These are phyloP conservation scores for Bisporella sp. DNA, from an alignment of 2,329 filamentous ascomycete genomes.

Conservation along the genomic window DNA sequence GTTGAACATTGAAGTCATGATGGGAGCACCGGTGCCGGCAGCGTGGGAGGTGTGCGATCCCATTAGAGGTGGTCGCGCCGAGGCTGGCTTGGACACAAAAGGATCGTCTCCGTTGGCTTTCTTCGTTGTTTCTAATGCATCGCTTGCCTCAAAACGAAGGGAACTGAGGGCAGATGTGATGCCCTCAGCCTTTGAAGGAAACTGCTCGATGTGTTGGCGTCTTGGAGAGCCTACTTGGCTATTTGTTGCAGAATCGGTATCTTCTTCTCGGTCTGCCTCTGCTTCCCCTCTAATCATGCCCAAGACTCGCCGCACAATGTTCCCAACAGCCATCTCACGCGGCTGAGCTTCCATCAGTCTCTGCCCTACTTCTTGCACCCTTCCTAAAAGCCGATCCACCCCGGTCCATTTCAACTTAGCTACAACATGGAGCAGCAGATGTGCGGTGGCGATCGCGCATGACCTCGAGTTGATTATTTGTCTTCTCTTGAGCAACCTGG, in stretches of 20 bases:
- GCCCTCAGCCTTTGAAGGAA: conserved; percentile 7
- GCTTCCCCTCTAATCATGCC: conserved; percentile 89
- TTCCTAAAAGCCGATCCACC: conserved; percentile 69
- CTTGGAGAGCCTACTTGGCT: conserved; percentile 22
- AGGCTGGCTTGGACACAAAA: conserved; percentile 14
- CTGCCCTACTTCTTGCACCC: conserved; percentile 72
- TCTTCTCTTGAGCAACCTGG: conserved; percentile 73
- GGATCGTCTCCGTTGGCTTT: conserved; percentile 19
- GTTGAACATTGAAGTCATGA: conserved; percentile 73
- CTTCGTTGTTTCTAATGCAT: conserved; percentile 17
- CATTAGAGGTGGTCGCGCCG: conserved; percentile 51
- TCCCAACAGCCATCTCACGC: conserved; percentile 85
- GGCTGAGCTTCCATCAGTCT: conserved; percentile 75
- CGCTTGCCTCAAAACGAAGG: conserved; percentile 22
- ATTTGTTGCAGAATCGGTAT: conserved; percentile 27
- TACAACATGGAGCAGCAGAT: conserved; percentile 81
- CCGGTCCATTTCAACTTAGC: conserved; percentile 73
- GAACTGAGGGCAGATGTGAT: conserved; percentile 16
- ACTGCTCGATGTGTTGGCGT: conserved; percentile 13
- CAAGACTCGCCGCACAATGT: conserved; percentile 85
- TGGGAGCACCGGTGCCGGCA: conserved; percentile 41
- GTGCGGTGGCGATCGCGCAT: conserved; percentile 86
- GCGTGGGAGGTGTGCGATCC: conserved; percentile 58
- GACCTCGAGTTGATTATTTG: conserved; percentile 84
- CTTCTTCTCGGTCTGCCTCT: conserved; percentile 60